phyloP scores from a whole-genome alignment of 176 grass and related monocot species.

The Rhynchospora tenuis region DNA sequence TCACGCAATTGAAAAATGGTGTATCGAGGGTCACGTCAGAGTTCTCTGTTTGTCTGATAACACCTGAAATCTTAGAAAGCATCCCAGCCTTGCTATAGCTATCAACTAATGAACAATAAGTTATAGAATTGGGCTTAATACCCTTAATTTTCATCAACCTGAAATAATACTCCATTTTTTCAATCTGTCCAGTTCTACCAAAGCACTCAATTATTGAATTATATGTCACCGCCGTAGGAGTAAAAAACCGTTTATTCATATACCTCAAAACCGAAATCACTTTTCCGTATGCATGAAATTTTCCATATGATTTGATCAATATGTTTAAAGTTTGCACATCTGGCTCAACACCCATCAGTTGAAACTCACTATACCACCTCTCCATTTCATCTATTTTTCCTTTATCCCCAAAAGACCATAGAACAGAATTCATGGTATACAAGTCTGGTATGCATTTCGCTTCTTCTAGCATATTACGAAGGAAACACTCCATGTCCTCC shows the following conservation, averaged over 20 bases:
- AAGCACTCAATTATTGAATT: conserved; percentile 77
- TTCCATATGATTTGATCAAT: conserved; percentile 81
- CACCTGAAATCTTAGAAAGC: conserved; percentile 54
- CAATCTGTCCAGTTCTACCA: conserved; percentile 56
- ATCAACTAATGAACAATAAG: conserved; percentile 77
- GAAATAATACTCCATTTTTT: conserved; percentile 94
- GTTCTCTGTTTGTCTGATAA: conserved; percentile 79
- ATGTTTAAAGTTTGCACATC: conserved; percentile 70
- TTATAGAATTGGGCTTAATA: conserved; percentile 63
- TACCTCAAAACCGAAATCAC: conserved; percentile 60
- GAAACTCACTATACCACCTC: conserved; percentile 68
- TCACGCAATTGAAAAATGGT: conserved; percentile 83
- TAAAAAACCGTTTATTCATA: conserved; percentile 64
- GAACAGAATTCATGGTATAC: conserved; percentile 86
- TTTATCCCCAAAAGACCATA: conserved; percentile 67
- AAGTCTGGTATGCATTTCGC: conserved; percentile 57
- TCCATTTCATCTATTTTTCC: conserved; percentile 65
- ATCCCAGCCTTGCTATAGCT: conserved; percentile 63
- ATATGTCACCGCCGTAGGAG: conserved; percentile 48
- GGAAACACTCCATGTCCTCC: conserved; percentile 49
- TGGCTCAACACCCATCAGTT: conserved; percentile 71
- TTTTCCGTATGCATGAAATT: conserved; percentile 44
- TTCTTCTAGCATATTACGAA: conserved; percentile 59
- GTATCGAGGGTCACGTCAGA: conserved; percentile 67
- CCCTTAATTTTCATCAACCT: conserved; percentile 78